phyloP scores from a whole-genome alignment of 371 early-diverging fungal species.

The Haplosporangium sp. region DNA sequence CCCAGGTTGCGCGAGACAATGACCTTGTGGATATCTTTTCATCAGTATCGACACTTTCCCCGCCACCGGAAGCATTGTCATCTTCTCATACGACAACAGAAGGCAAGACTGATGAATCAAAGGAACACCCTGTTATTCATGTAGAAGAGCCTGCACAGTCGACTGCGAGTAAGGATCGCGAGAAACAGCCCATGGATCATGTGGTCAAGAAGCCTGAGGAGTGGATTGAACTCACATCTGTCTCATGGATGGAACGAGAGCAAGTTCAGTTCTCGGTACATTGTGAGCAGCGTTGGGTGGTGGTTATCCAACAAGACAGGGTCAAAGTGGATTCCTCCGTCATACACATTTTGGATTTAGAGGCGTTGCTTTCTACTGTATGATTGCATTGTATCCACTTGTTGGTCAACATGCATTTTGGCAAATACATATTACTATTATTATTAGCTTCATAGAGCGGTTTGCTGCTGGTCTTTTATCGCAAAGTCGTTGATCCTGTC shows the following conservation, averaged over 20 bases:
- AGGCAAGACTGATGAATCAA: no score
- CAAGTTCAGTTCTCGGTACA: slow-evolving; percentile 24
- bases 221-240: slow-evolving; percentile 42
- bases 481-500: no score
- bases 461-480: no score
- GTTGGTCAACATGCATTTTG: no score
- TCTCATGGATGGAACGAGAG: slow-evolving; percentile 27
- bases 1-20: background rate
- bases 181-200: background rate
- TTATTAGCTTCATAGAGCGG: no score
- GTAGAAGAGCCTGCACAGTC: background rate
- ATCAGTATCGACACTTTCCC: slow-evolving; percentile 17
- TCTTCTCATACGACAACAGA: background rate
- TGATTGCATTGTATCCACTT: no score
- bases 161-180: background rate
- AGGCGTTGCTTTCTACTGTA: slow-evolving; percentile 4
- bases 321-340: slow-evolving; percentile 2
- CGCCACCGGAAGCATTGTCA: slow-evolving; percentile 23
- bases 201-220: background rate
- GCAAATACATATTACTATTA: no score
- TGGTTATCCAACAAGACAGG: slow-evolving; percentile 26
- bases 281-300: slow-evolving; percentile 23
- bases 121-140: background rate
- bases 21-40: slow-evolving; percentile 13
- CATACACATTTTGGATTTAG: slow-evolving; percentile 33